Evolutionary conservation across 495 filamentous ascomycete genomes (phyloP).

Genomic region (Cercophora scortea): DNA sequence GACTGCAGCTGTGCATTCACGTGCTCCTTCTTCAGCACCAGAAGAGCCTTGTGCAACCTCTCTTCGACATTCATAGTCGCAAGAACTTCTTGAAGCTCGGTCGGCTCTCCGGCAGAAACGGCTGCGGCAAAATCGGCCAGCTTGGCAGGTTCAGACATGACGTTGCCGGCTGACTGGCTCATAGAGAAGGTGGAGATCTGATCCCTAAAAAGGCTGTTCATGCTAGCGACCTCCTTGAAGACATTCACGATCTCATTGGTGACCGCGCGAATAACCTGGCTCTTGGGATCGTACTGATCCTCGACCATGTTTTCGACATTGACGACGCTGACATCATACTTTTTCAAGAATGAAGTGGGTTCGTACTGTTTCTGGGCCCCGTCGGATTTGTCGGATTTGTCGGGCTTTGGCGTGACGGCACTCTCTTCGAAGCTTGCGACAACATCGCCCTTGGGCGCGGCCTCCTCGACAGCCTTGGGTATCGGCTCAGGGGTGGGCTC

Average conservation of each 20-base stretch:
- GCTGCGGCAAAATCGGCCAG: conserved; percentile 96
- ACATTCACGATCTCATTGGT: conserved; percentile 97
- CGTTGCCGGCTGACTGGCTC: conserved; percentile 87
- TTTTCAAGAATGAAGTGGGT: conserved; percentile 81
- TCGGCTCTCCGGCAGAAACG: conserved; percentile 79
- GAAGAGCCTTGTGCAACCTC: conserved; percentile 78
- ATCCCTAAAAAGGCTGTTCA: conserved; percentile 94
- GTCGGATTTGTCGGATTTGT: conserved; percentile 35
- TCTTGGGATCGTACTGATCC: conserved; percentile 83
- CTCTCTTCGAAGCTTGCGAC: conserved; percentile 96
- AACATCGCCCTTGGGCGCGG: conserved; percentile 70
- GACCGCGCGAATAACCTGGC: conserved; percentile 74
- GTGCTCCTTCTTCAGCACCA: conserved; percentile 92
- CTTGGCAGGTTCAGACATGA: conserved; percentile 89
- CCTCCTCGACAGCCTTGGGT: conserved; percentile 33
- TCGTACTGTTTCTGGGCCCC: conserved; percentile 57
- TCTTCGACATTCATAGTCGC: conserved; percentile 83
- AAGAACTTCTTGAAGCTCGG: conserved; percentile 91
- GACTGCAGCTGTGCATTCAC: conserved; percentile 96
- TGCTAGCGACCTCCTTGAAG: conserved; percentile 88
- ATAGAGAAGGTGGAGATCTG: conserved; percentile 97
- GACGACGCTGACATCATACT: conserved; percentile 84
- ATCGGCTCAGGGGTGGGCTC: conserved; percentile 50
- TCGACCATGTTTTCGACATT: conserved; percentile 90
- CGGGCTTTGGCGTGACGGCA: conserved; percentile 40